Conservation (phyloP, 2,329 filamentous ascomycete genomes). For the Ophiostoma perfectum region DNA sequence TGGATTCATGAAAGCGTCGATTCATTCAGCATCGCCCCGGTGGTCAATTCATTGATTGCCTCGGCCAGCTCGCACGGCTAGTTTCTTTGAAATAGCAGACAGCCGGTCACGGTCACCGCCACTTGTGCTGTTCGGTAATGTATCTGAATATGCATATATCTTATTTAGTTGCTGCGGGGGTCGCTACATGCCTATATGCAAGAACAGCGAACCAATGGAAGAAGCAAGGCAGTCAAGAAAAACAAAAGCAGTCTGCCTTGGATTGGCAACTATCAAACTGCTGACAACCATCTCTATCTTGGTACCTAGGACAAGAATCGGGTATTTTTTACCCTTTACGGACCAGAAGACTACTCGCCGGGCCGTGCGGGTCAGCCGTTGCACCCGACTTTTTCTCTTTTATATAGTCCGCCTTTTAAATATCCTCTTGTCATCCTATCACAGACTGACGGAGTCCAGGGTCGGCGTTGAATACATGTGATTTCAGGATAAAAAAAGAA, state of each 20-base stretch:
- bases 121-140: not conserved
- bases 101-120: not conserved
- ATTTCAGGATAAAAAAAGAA: not conserved
- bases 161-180: not conserved
- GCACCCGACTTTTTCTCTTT: not conserved
- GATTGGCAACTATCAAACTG: too few relatives aligned
- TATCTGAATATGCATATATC: not conserved
- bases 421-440: not conserved
- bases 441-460: not conserved
- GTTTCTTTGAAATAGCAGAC: too few relatives aligned
- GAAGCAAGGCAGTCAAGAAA: not conserved
- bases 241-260: too few relatives aligned
- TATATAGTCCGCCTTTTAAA: not conserved
- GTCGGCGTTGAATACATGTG: not conserved
- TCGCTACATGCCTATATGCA: slow-evolving; percentile 7
- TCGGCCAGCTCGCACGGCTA: too few relatives aligned
- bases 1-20: too few relatives aligned
- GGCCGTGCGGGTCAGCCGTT: slow-evolving; percentile 16
- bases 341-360: slow-evolving; percentile 7
- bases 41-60: too few relatives aligned
- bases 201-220: not conserved
- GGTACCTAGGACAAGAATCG: too few relatives aligned
- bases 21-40: too few relatives aligned
- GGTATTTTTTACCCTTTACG: not conserved
- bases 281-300: too few relatives aligned